phyloP scores from a whole-genome alignment of 163 green algal genomes.

The Scenedesmus sp. region DNA sequence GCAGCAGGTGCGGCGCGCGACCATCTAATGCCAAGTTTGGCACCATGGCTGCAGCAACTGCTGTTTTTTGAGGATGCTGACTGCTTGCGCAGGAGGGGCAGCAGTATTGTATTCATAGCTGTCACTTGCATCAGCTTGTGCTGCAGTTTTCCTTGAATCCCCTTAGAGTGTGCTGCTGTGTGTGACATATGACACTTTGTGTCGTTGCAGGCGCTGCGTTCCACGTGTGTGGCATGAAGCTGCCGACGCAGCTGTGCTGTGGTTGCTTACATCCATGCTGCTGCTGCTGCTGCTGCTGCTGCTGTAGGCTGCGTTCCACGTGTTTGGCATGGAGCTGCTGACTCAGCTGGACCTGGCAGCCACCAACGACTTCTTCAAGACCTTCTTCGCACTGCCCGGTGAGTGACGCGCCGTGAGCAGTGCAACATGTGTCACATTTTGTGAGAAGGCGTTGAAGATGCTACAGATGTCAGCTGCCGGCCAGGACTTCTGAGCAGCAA shows the following conservation, averaged over 20 bases:
- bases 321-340: slow-evolving; percentile 99
- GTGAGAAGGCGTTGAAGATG: no score
- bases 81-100: neutral
- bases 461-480: no score
- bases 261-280: neutral
- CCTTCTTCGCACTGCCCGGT: slow-evolving; percentile 95
- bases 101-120: neutral
- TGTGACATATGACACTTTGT: no score
- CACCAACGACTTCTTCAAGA: slow-evolving; percentile 96
- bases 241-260: neutral
- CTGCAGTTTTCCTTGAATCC: no score
- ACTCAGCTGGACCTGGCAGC: slow-evolving; percentile 85
- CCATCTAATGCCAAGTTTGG: no score
- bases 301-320: slow-evolving; percentile 92
- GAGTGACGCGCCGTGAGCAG: neutral
- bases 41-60: no score
- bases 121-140: no score
- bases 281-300: slow-evolving; percentile 28
- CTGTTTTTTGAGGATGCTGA: no score
- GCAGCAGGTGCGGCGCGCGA: slow-evolving; percentile 68
- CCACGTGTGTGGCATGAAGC: neutral
- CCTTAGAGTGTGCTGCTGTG: no score
- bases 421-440: no score
- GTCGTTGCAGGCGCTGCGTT: no score
- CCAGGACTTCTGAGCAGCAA: no score